Evolutionary conservation across 192 early-diverging fungal genomes (phyloP).

Genomic region (Powellomyces hirtus): DNA sequence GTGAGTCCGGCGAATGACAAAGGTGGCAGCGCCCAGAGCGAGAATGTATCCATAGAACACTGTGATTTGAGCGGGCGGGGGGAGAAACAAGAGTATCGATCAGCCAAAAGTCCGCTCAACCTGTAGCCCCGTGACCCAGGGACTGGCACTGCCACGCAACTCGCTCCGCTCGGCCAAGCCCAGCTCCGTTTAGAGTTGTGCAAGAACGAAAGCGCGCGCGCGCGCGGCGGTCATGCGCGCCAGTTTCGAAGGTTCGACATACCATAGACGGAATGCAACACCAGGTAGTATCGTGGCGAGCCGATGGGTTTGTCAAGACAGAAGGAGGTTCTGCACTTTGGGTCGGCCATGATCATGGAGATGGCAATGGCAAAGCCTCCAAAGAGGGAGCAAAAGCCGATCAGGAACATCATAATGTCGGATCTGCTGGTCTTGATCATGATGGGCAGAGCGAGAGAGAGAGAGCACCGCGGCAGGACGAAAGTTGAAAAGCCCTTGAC

Average conservation of each 20-base stretch:
- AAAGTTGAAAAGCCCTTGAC: no score
- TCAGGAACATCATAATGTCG: not conserved
- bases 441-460: not conserved
- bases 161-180: no score
- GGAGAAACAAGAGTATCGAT: no score
- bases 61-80: no score
- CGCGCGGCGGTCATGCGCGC: no score
- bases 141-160: no score
- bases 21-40: not conserved
- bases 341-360: not conserved
- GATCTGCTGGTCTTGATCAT: not conserved
- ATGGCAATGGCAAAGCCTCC: not conserved
- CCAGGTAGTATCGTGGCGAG: not conserved
- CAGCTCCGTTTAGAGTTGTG: no score
- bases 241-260: no score
- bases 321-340: not conserved
- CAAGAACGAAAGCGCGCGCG: no score
- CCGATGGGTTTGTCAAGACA: slow-evolving; percentile 5
- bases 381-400: not conserved
- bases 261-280: not conserved
- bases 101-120: no score
- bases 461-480: no score
- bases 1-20: slow-evolving; percentile 12
- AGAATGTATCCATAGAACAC: slow-evolving; percentile 4
- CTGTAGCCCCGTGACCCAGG: no score